These are phyloP conservation scores for Moricandia moricandioides DNA, from an alignment of 345 rosid species.

Conservation along the genomic window DNA sequence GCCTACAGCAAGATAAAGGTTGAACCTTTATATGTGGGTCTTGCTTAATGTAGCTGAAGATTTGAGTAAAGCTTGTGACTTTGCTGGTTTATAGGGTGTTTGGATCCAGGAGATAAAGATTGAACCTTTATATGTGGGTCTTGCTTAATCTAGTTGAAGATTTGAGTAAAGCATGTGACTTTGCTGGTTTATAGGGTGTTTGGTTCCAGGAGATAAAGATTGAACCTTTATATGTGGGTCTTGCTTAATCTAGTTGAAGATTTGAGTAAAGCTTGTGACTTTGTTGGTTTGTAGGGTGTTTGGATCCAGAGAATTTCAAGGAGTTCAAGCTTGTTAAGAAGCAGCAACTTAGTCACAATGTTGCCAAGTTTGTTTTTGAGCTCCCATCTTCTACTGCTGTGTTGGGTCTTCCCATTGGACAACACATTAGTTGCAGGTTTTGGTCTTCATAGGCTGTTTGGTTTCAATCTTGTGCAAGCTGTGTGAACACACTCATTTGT, in stretches of 20 bases:
- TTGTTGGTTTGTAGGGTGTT: conserved; percentile 46
- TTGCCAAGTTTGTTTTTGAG: conserved; percentile 79
- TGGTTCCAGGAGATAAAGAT: neutral
- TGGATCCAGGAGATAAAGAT: conserved; percentile 33
- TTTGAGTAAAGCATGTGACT: too few species aligned
- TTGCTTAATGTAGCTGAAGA: neutral
- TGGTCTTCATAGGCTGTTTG: conserved; percentile 2
- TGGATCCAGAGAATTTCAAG: conserved; percentile 89
- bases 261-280: neutral
- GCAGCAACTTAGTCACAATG: conserved; percentile 85
- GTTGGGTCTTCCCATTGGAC: conserved; percentile 96
- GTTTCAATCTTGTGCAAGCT: neutral
- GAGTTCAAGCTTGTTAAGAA: conserved; percentile 88
- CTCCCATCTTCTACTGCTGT: conserved; percentile 78
- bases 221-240: neutral
- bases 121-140: too few species aligned
- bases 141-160: too few species aligned
- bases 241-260: neutral
- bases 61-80: neutral
- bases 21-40: neutral
- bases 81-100: conserved; percentile 46
- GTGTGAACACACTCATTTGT: neutral
- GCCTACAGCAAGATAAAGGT: neutral
- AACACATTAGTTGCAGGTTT: conserved; percentile 95
- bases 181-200: too few species aligned